Evolutionary conservation across 106 monocot genomes (phyloP).

Genomic region (Agapanthus africanus): DNA sequence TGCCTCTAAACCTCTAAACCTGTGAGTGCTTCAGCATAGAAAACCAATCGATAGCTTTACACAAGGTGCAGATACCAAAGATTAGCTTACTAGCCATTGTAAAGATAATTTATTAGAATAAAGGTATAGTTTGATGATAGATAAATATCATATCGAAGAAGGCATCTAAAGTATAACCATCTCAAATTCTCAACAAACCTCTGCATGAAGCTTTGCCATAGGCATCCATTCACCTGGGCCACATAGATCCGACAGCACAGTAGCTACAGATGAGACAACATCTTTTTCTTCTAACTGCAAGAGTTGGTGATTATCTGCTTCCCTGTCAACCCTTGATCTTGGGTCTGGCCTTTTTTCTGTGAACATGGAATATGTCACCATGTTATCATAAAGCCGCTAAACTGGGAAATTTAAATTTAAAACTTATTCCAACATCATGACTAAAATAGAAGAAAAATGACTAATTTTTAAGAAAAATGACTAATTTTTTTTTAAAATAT

Average conservation of each 20-base stretch:
- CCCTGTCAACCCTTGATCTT: conserved; percentile 54
- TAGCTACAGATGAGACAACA: conserved; percentile 72
- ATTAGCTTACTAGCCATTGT: background rate
- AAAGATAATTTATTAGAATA: background rate
- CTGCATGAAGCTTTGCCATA: conserved; percentile 61
- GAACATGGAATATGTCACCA: too few relatives aligned
- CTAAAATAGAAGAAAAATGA: too few relatives aligned
- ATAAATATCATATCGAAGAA: background rate
- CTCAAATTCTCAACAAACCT: conserved; percentile 34
- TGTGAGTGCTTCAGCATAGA: background rate
- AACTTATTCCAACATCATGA: too few relatives aligned
- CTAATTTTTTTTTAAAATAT: too few relatives aligned
- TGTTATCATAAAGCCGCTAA: too few relatives aligned
- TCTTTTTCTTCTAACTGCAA: conserved; percentile 84
- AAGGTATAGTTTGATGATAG: background rate
- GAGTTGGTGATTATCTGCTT: conserved; percentile 66
- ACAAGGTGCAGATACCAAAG: background rate
- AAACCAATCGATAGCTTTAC: background rate
- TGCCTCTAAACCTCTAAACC: background rate
- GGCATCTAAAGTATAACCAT: background rate
- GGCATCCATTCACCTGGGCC: conserved; percentile 81
- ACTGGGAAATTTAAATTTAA: too few relatives aligned
- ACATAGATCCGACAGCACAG: conserved; percentile 72
- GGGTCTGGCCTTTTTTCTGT: conserved; percentile 55
- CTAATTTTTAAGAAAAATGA: too few relatives aligned